Conservation (phyloP, 768 basidiomycete genomes). For the Pleurotus tuber-regium region DNA sequence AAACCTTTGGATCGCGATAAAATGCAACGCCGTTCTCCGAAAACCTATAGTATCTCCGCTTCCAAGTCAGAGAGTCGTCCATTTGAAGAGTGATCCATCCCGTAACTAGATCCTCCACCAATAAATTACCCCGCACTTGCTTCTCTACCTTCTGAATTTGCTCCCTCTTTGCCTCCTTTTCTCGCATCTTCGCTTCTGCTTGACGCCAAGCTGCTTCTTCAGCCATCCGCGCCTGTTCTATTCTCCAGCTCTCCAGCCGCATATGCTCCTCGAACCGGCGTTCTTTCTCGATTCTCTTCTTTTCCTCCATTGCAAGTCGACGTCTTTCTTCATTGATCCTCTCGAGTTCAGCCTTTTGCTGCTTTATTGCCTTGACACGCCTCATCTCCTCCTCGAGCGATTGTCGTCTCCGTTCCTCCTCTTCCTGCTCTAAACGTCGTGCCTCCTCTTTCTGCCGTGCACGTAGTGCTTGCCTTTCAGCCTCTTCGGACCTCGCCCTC, state of each 20-base stretch:
- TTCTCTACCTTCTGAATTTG: conserved; percentile 46
- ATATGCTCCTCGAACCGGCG: conserved; percentile 49
- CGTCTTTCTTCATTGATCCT: conserved; percentile 46
- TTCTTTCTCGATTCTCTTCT: conserved; percentile 43
- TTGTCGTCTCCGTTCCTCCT: conserved; percentile 37
- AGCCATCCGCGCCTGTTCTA: conserved; percentile 41
- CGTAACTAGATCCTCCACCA: conserved; percentile 33
- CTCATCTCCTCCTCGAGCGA: conserved; percentile 40
- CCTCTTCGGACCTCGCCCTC: conserved; percentile 43
- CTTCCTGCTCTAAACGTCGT: conserved; percentile 38
- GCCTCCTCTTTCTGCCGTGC: conserved; percentile 41
- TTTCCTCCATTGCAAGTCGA: conserved; percentile 42
- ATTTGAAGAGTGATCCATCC: conserved; percentile 68
- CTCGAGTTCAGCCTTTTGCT: conserved; percentile 36
- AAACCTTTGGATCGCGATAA: conserved; percentile 51
- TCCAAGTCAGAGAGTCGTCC: conserved; percentile 54
- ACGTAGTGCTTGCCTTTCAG: conserved; percentile 35
- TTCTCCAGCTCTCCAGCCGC: conserved; percentile 51
- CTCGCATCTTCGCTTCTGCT: conserved; percentile 38
- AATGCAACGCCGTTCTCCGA: conserved; percentile 44
- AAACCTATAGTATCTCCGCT: conserved; percentile 62
- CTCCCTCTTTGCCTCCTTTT: conserved; percentile 41
- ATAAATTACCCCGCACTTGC: conserved; percentile 34
- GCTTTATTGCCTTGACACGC: conserved; percentile 33
- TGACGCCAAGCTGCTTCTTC: conserved; percentile 44